Base-by-base conservation (phyloP, 1,139 yeast genomes). In the Geotrichum bryndzae region DNA sequence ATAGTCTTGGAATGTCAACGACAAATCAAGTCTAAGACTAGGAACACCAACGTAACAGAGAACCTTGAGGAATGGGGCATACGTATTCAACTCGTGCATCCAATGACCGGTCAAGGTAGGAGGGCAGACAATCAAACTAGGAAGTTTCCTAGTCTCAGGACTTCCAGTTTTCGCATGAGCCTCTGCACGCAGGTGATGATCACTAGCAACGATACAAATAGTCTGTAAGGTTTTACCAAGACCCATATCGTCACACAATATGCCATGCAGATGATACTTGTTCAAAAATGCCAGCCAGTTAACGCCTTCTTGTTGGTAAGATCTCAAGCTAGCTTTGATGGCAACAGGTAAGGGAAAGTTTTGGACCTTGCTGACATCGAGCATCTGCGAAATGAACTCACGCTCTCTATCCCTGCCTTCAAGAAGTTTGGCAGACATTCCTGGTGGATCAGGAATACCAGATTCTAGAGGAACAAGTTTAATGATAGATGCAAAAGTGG, bases 181-280 rank as follows among this genome's bases (percentile, higher is more conserved):
- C 67, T 88, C 88, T 15, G 84, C 86, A 70, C 99, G 84, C 66
- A 90, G 72, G 71, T 91, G 90, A 72, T 95, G 99, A 71, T 95
- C 99, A 69, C 97, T 90, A 0, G 99, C 89, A 61, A 95, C 91
- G 67, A 95, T 94, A 77, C 99, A 95, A 70, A 95, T 91, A 0
- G 99, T 92, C 75, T 95, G 99, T 65, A 95, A 80, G 0, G 99
- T 95, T 73, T 95, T 95, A 63, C 99, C 99, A 50, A 95, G 81
- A 13, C 99, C 99, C 99, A 95, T 95, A 84, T 95, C 99, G 75
- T 95, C 99, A 83, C 99, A 94, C 58, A 95, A 79, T 70, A 95
- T 91, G 58, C 99, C 99, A 76, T 95, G 99, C 59, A 95, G 79
- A 74, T 94, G 97, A 71, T 95, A 95, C 71, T 90, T 90, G 77